A percentile compares a stretch with the other conserved stretches of the same genome.
Conservation (phyloP, 1,139 yeast genomes). For the Taphrina confusa region DNA sequence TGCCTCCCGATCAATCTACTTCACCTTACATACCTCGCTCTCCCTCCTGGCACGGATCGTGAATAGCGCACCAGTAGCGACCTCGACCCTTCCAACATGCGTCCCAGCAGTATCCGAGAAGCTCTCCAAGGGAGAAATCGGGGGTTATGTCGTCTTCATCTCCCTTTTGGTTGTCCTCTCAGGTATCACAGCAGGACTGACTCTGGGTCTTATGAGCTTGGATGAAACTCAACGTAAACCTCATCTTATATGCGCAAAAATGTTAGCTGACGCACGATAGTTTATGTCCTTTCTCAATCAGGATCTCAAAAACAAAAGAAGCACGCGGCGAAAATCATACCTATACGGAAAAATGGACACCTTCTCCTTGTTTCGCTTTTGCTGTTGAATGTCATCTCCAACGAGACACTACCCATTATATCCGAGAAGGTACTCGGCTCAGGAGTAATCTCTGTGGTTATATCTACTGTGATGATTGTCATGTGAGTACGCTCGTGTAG, state of each 20-base stretch:
- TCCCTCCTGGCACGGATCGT: slow-evolving; percentile 12
- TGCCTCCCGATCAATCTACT: slow-evolving; percentile 28
- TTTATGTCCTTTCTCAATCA: slow-evolving; percentile 30
- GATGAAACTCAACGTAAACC: slow-evolving; percentile 33
- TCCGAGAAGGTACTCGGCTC: slow-evolving; percentile 35
- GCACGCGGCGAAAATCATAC: slow-evolving; percentile 35
- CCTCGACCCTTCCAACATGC: background rate
- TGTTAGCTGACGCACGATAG: background rate
- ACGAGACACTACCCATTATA: slow-evolving; percentile 36
- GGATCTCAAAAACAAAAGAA: slow-evolving; percentile 31
- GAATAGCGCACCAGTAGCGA: slow-evolving; percentile 1
- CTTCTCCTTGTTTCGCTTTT: slow-evolving; percentile 31
- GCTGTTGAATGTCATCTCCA: slow-evolving; percentile 29
- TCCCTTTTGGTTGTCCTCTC: slow-evolving; percentile 32
- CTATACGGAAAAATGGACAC: slow-evolving; percentile 36
- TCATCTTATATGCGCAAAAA: background rate
- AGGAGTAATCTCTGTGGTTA: slow-evolving; percentile 33
- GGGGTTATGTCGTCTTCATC: slow-evolving; percentile 29
- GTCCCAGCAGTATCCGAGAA: background rate
- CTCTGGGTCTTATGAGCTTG: slow-evolving; percentile 34
- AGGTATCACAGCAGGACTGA: slow-evolving; percentile 36
- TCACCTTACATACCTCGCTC: slow-evolving; percentile 17
- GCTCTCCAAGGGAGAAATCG: slow-evolving; percentile 2
- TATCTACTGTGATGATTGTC: slow-evolving; percentile 36
- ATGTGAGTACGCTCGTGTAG: slow-evolving; percentile 5